Conservation (phyloP, 805 yeast species). For the Komagataella mondaviorum region DNA sequence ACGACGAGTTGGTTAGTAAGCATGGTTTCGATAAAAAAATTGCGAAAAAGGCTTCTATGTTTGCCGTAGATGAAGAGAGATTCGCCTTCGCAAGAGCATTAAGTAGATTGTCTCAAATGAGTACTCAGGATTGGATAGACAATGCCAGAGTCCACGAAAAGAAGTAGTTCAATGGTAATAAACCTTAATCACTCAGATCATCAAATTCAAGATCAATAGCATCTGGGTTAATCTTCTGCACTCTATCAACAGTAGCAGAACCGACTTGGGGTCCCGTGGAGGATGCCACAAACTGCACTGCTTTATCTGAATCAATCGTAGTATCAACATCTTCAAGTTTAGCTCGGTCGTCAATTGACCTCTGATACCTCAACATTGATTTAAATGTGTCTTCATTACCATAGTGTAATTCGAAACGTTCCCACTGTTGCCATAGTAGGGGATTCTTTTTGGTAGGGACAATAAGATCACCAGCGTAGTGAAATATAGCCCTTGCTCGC, state of each 20-base stretch:
- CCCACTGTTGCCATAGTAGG: constrained; percentile 57
- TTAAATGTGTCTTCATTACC: constrained; percentile 67
- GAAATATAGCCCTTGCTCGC: constrained; percentile 54
- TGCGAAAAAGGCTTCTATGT: constrained; percentile 61
- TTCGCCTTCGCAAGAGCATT: constrained; percentile 96
- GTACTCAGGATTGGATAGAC: constrained; percentile 85
- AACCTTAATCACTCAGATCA: constrained; percentile 8
- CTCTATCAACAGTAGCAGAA: constrained; percentile 9
- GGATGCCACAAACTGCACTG: constrained; percentile 37
- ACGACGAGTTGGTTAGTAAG: constrained; percentile 53
- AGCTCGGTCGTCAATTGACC: constrained; percentile 20
- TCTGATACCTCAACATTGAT: constrained; percentile 53
- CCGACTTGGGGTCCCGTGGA: constrained; percentile 20
- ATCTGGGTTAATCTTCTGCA: constrained; percentile 32
- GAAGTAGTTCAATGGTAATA: neutral
- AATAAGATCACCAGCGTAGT: constrained; percentile 28
- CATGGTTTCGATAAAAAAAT: constrained; percentile 67
- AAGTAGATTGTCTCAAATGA: constrained; percentile 85
- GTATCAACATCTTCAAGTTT: constrained; percentile 7
- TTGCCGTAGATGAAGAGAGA: constrained; percentile 86
- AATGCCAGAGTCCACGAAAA: constrained; percentile 4
- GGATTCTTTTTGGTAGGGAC: constrained; percentile 17
- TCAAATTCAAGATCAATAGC: constrained; percentile 43
- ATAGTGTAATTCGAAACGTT: constrained; percentile 51
- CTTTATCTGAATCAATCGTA: constrained; percentile 9